Base-by-base conservation (phyloP, 495 filamentous ascomycete genomes). In the Astrocystis sublimbata region DNA sequence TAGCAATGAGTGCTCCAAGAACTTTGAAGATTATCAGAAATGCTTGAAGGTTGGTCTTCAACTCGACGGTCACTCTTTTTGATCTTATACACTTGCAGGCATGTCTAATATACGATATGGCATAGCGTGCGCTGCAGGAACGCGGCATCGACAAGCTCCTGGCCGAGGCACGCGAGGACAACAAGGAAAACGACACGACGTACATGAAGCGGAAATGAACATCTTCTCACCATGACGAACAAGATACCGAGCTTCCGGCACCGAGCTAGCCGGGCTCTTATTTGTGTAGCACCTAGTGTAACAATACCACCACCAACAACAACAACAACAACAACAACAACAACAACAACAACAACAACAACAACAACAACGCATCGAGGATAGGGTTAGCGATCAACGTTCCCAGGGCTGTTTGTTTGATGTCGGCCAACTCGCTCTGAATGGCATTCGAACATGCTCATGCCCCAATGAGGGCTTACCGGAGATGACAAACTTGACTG, bases 101-200 rank as follows among this genome's bases (percentile, higher is more conserved):
- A 57, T 45, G 17, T 53, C 51, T 54, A 35, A 54, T 47, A 31
- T 21, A 19, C 41, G 40, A 31, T 21, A 19, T 49, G 40, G 31
- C 41, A 47, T 49, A 97, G 91, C 86, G 85, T 79, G 88, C 88
- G 6, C 80, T 97, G 15, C 92, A 93, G 71, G 86, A 92, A 46
- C 83, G 85, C 58, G 92, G 92, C 61, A 93, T 97, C 69, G 91
- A 96, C 71, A 83, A 84, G 56, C 89, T 96, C 81, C 73, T 97
- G 15, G 90, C 91, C 6, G 92, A 96, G 65, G 92, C 91, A 6
- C 81, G 90, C 41, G 89, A 91, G 69, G 87, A 88, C 65, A 91
- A 87, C 68, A 89, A 83, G 61, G 92, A 96, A 62, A 92, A 87
- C 58, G 91, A 96, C 71, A 79, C 85, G 17, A 81, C 89, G 63